Evolutionary conservation across 1,139 yeast genomes (phyloP).

Genomic region (Blastobotrys petasosporus): DNA sequence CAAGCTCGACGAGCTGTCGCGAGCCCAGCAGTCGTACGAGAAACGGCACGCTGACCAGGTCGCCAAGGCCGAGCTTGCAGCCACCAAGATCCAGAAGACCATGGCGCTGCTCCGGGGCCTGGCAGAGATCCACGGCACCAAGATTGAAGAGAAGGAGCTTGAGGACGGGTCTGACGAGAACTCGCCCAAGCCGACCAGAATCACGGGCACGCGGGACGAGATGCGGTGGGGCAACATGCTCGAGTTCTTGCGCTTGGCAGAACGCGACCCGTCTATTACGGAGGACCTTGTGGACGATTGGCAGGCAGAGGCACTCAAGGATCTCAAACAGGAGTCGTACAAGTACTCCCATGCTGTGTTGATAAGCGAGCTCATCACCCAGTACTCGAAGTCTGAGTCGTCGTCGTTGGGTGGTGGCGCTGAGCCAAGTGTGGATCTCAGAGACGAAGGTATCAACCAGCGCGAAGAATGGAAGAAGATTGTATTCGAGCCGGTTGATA

Average conservation of each 20-base stretch:
- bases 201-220: neutral
- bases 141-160: conserved; percentile 5
- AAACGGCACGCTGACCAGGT: conserved; percentile 4
- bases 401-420: too few relatives aligned
- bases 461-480: conserved; percentile 14
- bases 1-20: conserved; percentile 12
- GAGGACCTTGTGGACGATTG: conserved; percentile 5
- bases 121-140: conserved; percentile 10
- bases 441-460: conserved; percentile 16
- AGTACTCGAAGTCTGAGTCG: conserved; percentile 8
- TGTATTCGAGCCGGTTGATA: conserved; percentile 13
- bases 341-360: conserved; percentile 17
- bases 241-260: conserved; percentile 4
- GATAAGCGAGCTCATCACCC: conserved; percentile 16
- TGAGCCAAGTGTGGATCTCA: conserved; percentile 1
- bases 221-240: conserved; percentile 5
- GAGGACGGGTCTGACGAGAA: conserved; percentile 2
- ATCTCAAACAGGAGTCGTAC: conserved; percentile 9
- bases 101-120: conserved; percentile 11
- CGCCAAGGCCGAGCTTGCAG: conserved; percentile 6
- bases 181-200: neutral
- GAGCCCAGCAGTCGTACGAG: conserved; percentile 8
- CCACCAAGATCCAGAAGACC: conserved; percentile 6
- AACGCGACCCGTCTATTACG: conserved; percentile 10
- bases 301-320: conserved; percentile 8